phyloP scores from a whole-genome alignment of 1,284 basidiomycete genomes.

The Trichosporon ovoides region DNA sequence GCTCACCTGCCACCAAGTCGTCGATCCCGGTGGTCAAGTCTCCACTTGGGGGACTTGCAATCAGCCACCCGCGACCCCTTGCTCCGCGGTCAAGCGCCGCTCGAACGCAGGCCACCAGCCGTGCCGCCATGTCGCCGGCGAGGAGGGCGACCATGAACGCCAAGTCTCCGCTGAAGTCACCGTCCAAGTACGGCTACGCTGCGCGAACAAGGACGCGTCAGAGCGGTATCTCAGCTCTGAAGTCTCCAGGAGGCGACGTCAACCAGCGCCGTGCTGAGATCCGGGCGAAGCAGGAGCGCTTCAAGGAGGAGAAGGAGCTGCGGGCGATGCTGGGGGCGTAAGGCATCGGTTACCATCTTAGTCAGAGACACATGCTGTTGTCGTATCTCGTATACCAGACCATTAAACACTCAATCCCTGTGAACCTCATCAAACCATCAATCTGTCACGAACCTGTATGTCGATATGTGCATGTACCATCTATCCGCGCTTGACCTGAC shows the following conservation, averaged over 20 bases:
- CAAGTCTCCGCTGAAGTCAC: not conserved
- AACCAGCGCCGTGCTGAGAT: constrained; percentile 33
- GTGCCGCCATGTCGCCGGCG: not conserved
- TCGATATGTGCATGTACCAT: constrained; percentile 1
- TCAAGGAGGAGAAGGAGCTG: constrained; percentile 37
- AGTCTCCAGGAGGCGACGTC: constrained; percentile 22
- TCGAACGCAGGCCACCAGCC: not conserved
- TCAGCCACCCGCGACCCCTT: not conserved
- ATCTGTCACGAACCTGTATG: not conserved
- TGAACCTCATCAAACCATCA: not conserved
- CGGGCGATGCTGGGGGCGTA: constrained; percentile 31
- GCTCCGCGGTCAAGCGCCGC: not conserved
- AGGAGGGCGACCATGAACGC: not conserved
- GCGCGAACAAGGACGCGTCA: not conserved
- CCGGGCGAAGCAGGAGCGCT: constrained; percentile 31
- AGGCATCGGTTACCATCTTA: not conserved
- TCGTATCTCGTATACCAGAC: not conserved
- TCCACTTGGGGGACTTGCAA: not conserved
- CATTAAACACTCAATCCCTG: not conserved
- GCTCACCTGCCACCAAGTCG: not conserved
- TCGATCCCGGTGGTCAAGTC: constrained; percentile 6
- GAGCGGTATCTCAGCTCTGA: constrained; percentile 8
- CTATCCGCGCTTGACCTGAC: constrained; percentile 33
- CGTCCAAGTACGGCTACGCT: constrained; percentile 1
- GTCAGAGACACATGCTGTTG: not conserved